Conservation (phyloP, 163 green algal species). For the Smithsoniella earleae region DNA sequence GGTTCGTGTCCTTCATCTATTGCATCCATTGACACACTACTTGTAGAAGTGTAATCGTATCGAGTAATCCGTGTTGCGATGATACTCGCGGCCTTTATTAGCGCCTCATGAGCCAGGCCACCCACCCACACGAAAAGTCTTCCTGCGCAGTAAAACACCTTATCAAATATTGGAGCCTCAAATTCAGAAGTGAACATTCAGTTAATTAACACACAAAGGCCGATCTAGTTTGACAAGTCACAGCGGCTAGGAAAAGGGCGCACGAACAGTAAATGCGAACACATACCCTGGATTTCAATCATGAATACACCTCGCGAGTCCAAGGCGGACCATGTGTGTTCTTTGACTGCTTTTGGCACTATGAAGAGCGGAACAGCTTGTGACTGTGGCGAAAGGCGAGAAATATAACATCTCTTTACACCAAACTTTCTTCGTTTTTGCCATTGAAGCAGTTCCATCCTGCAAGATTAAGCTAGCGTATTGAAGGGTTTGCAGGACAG, state of each 20-base stretch:
- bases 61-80: background rate
- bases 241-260: too few species aligned
- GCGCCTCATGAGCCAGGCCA: conserved; percentile 7
- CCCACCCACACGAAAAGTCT: conserved; percentile 25
- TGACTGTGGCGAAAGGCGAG: conserved; percentile 67
- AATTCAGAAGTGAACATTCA: too few species aligned
- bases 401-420: conserved; percentile 40
- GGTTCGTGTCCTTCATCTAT: conserved; percentile 22
- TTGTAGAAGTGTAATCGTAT: conserved; percentile 2
- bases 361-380: conserved; percentile 56
- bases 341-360: conserved; percentile 52
- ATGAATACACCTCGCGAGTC: conserved; percentile 71
- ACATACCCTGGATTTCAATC: conserved; percentile 33
- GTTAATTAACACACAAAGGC: too few species aligned
- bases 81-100: background rate
- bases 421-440: conserved; percentile 44
- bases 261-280: too few species aligned
- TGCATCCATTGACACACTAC: background rate
- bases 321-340: conserved; percentile 44
- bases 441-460: conserved; percentile 50
- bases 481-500: too few species aligned
- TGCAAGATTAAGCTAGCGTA: too few species aligned
- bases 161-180: too few species aligned
- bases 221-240: too few species aligned
- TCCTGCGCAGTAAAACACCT: too few species aligned